A percentile compares a stretch with the other conserved stretches of the same genome.
Evolutionary conservation across 176 grass and related monocot genomes (phyloP).

Genomic region (Leersia perrieri): DNA sequence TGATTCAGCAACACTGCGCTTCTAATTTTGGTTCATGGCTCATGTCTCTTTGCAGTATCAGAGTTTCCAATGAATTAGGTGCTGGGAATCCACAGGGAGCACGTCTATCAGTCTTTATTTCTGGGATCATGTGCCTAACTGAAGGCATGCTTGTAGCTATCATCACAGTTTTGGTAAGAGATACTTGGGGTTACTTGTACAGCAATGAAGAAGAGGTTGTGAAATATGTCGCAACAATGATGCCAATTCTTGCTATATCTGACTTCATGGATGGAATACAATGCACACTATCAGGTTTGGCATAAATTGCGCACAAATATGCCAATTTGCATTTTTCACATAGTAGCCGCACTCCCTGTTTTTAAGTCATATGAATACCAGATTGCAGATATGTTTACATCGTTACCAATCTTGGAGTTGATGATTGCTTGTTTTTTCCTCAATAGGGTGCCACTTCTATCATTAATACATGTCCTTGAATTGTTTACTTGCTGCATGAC

Average conservation of each 20-base stretch:
- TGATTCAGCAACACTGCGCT: neutral
- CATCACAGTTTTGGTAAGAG: constrained; percentile 52
- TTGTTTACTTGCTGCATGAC: neutral
- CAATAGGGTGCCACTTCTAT: neutral
- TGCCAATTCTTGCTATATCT: constrained; percentile 83
- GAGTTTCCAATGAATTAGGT: constrained; percentile 94
- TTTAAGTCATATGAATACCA: neutral
- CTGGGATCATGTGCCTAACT: constrained; percentile 59
- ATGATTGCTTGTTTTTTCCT: neutral
- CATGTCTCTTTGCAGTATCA: constrained; percentile 57
- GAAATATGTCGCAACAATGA: constrained; percentile 75
- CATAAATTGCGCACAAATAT: neutral
- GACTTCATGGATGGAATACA: constrained; percentile 95
- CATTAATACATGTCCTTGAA: neutral
- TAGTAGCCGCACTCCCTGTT: neutral
- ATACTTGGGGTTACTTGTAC: constrained; percentile 82
- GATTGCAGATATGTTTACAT: neutral
- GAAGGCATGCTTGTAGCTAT: constrained; percentile 63
- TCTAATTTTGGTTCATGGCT: neutral
- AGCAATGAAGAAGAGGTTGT: constrained; percentile 66
- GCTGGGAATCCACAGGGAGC: constrained; percentile 58
- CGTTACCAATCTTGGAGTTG: constrained; percentile 5
- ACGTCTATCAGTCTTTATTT: constrained; percentile 53
- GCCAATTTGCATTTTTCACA: neutral
- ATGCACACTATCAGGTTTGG: constrained; percentile 86